phyloP scores from a whole-genome alignment of 2,329 filamentous ascomycete genomes.

The Calonectria ilicicola region DNA sequence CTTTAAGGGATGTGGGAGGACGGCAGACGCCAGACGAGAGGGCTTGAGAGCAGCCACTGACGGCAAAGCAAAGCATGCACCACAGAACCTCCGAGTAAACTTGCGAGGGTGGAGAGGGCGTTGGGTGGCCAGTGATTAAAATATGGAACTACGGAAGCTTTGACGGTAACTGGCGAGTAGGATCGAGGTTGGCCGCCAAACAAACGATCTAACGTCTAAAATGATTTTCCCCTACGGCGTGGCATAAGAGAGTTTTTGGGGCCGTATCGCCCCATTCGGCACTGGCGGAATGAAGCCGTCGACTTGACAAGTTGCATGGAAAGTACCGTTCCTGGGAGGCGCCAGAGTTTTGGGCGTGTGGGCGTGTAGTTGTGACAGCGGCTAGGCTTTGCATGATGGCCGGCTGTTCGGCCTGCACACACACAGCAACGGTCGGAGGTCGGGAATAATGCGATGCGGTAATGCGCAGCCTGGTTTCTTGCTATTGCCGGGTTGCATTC shows the following conservation, averaged over 20 bases:
- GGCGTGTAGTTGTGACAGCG: conserved; percentile 8
- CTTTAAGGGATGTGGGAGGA: conserved; percentile 21
- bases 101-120: not conserved
- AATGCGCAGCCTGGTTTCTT: not conserved
- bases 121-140: not conserved
- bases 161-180: not conserved
- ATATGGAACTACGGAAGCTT: not conserved
- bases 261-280: conserved; percentile 7
- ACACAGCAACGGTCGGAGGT: not conserved
- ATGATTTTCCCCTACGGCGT: not conserved
- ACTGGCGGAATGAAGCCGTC: conserved; percentile 7
- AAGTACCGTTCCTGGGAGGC: conserved; percentile 5
- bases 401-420: conserved; percentile 18
- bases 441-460: conserved; percentile 5
- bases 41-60: not conserved
- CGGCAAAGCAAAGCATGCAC: conserved; percentile 3
- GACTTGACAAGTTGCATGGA: not conserved
- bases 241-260: conserved; percentile 1
- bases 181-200: not conserved
- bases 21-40: not conserved
- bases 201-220: not conserved
- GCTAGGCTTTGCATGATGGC: not conserved
- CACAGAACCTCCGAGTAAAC: conserved; percentile 3
- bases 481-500: conserved; percentile 21
- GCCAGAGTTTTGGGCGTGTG: not conserved